phyloP scores from a whole-genome alignment of 2,329 filamentous ascomycete species.

The Fusarium sp. region DNA sequence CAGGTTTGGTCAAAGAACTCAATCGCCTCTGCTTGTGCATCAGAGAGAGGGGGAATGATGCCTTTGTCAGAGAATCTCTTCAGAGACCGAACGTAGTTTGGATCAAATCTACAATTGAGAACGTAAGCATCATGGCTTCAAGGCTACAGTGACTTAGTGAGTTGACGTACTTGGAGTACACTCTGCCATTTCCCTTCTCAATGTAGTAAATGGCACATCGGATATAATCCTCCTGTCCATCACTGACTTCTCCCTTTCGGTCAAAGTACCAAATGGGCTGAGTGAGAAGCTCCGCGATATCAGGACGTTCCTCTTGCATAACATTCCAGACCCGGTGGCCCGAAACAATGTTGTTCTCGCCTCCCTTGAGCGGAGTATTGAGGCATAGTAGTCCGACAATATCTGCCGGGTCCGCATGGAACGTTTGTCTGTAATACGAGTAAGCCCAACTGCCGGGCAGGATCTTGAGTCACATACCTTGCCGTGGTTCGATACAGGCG shows the following conservation, averaged over 20 bases:
- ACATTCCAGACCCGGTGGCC: conserved; percentile 84
- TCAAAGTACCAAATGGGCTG: conserved; percentile 92
- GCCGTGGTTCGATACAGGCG: conserved; percentile 82
- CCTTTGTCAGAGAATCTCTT: conserved; percentile 20
- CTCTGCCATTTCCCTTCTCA: conserved; percentile 63
- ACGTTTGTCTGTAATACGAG: conserved; percentile 58
- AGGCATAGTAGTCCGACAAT: conserved; percentile 86
- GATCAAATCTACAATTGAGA: conserved; percentile 63
- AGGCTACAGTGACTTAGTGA: rapidly evolving
- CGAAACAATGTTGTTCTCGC: conserved; percentile 83
- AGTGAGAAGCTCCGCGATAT: conserved; percentile 79
- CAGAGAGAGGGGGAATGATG: conserved; percentile 32
- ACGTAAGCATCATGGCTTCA: neutral
- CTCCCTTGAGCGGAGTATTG: conserved; percentile 79
- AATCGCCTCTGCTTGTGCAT: conserved; percentile 70
- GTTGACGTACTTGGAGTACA: conserved; percentile 68
- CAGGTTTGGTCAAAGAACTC: conserved; percentile 74
- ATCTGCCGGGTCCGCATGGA: conserved; percentile 82
- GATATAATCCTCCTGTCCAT: conserved; percentile 80
- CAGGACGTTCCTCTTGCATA: conserved; percentile 79
- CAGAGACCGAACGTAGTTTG: conserved; percentile 73
- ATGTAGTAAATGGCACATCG: conserved; percentile 79
- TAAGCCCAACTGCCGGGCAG: neutral
- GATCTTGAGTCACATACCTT: neutral
- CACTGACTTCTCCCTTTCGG: conserved; percentile 83